Evolutionary conservation across 2,329 filamentous ascomycete genomes (phyloP).

Genomic region (Fusarium abutilonis): DNA sequence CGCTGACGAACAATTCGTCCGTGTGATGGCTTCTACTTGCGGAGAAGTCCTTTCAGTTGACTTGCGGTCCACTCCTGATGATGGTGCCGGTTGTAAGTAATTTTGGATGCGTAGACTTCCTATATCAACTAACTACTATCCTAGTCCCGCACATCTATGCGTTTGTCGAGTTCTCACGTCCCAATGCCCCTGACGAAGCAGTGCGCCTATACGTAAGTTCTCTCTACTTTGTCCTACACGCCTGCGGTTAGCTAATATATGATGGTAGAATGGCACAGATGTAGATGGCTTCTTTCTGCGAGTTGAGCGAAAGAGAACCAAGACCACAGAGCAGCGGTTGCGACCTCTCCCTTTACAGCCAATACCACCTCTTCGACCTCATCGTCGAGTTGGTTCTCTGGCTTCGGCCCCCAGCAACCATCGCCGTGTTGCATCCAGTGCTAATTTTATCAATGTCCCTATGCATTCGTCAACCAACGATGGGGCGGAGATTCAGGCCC

Average conservation of each 20-base stretch:
- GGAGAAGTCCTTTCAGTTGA: constrained; percentile 49
- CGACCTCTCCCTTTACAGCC: background rate
- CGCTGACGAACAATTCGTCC: constrained; percentile 51
- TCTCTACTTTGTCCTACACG: background rate
- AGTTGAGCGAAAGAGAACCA: constrained; percentile 52
- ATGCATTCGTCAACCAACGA: too few relatives aligned
- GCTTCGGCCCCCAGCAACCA: background rate
- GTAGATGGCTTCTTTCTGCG: constrained; percentile 50
- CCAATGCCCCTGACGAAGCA: constrained; percentile 52
- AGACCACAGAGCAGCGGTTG: constrained; percentile 14
- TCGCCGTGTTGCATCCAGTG: background rate
- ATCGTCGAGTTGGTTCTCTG: constrained; percentile 7
- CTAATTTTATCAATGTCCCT: background rate
- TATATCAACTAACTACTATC: constrained; percentile 20
- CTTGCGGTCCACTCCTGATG: constrained; percentile 9
- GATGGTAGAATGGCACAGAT: constrained; percentile 46
- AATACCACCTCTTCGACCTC: constrained; percentile 10
- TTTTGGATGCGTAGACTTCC: background rate
- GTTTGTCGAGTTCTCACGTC: constrained; percentile 54
- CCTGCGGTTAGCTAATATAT: constrained; percentile 1
- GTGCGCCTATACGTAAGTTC: constrained; percentile 52
- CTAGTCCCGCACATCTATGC: constrained; percentile 45
- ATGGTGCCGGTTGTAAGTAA: constrained; percentile 25
- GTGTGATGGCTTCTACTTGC: constrained; percentile 50
- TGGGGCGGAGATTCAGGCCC: background rate